phyloP scores from a whole-genome alignment of 768 basidiomycete genomes.

The Phaffia australis region DNA sequence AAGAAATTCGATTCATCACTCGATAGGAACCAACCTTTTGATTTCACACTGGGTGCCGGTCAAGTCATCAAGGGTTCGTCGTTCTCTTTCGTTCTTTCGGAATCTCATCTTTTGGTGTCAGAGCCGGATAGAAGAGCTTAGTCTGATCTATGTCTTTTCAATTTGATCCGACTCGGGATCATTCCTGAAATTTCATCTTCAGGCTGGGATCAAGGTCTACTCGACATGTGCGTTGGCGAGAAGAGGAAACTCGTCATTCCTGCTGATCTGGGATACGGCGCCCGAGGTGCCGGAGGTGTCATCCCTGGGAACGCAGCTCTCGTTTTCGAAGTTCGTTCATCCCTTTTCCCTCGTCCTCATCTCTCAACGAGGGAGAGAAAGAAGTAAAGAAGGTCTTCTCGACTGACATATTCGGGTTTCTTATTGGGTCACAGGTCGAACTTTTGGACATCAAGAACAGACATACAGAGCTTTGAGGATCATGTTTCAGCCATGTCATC shows the following conservation, averaged over 20 bases:
- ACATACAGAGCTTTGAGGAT: slow-evolving; percentile 8
- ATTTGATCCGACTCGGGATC: no score
- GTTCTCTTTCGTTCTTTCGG: slow-evolving; percentile 1
- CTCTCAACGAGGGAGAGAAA: no score
- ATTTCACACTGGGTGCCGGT: slow-evolving; percentile 48
- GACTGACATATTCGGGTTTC: not conserved
- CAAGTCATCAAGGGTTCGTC: slow-evolving; percentile 33
- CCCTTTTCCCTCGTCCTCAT: not conserved
- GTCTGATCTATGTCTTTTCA: not conserved
- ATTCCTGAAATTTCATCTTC: slow-evolving; percentile 28
- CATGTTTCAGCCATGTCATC: no score
- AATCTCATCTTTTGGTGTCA: not conserved
- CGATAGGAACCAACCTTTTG: slow-evolving; percentile 62
- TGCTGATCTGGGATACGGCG: slow-evolving; percentile 34
- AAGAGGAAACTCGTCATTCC: slow-evolving; percentile 85
- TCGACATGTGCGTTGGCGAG: slow-evolving; percentile 71
- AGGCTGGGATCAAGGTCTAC: slow-evolving; percentile 39
- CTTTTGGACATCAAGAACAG: slow-evolving; percentile 51
- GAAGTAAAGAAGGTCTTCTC: no score
- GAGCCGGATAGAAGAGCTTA: not conserved
- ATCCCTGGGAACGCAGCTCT: slow-evolving; percentile 73
- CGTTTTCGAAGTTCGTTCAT: slow-evolving; percentile 49
- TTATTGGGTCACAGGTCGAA: slow-evolving; percentile 48
- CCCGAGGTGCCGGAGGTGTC: slow-evolving; percentile 59
- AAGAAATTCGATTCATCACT: slow-evolving; percentile 84